These are phyloP conservation scores for Russula sp. DNA, from an alignment of 768 basidiomycete genomes.

Conservation along the genomic window DNA sequence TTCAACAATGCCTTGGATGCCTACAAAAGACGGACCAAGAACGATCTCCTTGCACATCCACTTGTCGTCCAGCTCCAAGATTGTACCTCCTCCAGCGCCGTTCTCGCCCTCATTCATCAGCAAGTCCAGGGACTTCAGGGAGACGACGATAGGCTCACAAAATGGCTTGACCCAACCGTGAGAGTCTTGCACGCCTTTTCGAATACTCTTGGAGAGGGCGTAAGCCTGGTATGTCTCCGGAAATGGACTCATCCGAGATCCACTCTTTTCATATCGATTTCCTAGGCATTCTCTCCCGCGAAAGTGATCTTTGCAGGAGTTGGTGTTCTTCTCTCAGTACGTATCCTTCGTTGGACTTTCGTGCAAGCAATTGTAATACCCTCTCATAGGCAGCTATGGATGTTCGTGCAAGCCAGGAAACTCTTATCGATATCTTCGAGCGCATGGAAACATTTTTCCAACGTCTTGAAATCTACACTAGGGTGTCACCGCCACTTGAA, in stretches of 20 bases:
- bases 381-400: not conserved
- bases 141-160: not conserved
- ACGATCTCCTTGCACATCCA: not conserved
- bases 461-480: not conserved
- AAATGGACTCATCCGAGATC: not conserved
- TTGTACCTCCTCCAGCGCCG: not conserved
- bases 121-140: not conserved
- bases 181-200: not conserved
- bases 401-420: not conserved
- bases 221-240: not conserved
- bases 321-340: not conserved
- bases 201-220: not conserved
- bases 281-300: not conserved
- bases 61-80: not conserved
- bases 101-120: not conserved
- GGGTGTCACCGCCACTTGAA: not conserved
- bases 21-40: not conserved
- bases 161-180: not conserved
- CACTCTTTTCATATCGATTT: not conserved
- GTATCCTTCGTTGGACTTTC: not conserved
- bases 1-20: not conserved
- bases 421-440: not conserved
- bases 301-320: not conserved
- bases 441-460: not conserved
- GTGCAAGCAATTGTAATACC: not conserved